phyloP scores from a whole-genome alignment of 2,329 filamentous ascomycete genomes.

The Botrytis tulipae region DNA sequence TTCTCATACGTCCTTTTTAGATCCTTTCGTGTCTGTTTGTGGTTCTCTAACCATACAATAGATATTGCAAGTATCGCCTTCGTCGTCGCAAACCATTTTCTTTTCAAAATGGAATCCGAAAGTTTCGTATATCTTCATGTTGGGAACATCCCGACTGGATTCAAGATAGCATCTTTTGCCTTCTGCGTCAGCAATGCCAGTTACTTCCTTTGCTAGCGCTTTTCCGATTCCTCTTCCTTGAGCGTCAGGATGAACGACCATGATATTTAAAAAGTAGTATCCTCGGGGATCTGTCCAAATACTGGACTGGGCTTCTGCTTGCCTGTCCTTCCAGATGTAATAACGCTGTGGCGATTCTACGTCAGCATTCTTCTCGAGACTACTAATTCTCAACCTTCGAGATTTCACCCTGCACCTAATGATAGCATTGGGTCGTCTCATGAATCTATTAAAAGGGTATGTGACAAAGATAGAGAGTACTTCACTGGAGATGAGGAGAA shows the following conservation, averaged over 20 bases:
- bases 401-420: background rate
- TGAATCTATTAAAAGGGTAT: background rate
- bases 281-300: conserved; percentile 65
- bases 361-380: conserved; percentile 3
- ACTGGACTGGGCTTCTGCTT: conserved; percentile 58
- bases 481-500: background rate
- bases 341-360: conserved; percentile 50
- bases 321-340: conserved; percentile 69
- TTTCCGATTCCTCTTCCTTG: conserved; percentile 68
- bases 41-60: conserved; percentile 50
- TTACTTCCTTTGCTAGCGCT: conserved; percentile 61
- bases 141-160: conserved; percentile 65
- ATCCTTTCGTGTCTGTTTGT: background rate
- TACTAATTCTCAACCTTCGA: background rate
- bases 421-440: background rate
- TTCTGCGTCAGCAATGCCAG: conserved; percentile 61
- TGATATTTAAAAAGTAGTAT: conserved; percentile 76
- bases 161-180: conserved; percentile 68
- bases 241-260: conserved; percentile 63
- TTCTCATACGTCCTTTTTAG: conserved; percentile 9
- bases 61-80: conserved; percentile 54
- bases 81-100: conserved; percentile 66
- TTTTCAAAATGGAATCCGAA: conserved; percentile 65
- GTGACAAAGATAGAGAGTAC: background rate
- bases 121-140: conserved; percentile 67